These are phyloP conservation scores for Scedosporium apiospermum DNA, from an alignment of 2,329 filamentous ascomycete genomes.

Conservation along the genomic window DNA sequence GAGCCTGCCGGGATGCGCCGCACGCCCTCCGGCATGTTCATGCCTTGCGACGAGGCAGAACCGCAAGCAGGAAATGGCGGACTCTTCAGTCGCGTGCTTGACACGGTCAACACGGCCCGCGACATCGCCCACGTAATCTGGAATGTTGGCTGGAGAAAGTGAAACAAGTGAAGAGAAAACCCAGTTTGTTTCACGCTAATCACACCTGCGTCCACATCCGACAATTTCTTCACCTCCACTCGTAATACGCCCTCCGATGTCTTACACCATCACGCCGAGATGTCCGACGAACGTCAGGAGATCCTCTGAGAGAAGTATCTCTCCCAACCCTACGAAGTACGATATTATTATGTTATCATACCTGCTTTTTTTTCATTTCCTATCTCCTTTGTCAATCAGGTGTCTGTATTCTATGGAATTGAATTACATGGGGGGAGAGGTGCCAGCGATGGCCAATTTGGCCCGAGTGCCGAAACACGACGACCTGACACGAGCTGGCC, in stretches of 20 bases:
- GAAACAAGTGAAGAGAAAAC: neutral
- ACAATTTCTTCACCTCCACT: neutral
- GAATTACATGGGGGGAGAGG: neutral
- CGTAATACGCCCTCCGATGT: no score
- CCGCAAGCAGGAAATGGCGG: slow-evolving; percentile 44
- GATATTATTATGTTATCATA: neutral
- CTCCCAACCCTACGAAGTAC: neutral
- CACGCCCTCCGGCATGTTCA: slow-evolving; percentile 82
- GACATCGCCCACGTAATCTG: slow-evolving; percentile 64
- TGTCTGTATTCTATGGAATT: neutral
- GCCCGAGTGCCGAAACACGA: neutral
- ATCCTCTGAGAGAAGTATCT: neutral
- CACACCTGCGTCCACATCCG: slow-evolving; percentile 2
- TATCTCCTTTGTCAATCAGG: neutral
- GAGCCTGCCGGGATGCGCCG: slow-evolving; percentile 58
- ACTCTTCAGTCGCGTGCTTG: slow-evolving; percentile 69
- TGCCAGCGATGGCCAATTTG: slow-evolving; percentile 2
- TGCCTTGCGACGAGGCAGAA: slow-evolving; percentile 74
- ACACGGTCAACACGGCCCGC: slow-evolving; percentile 66
- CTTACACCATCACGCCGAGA: no score
- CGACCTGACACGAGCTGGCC: neutral
- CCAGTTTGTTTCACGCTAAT: no score
- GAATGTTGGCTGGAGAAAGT: slow-evolving; percentile 59
- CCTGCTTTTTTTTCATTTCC: neutral
- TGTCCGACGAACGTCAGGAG: neutral